A percentile compares a stretch with the other conserved stretches of the same genome.
These are phyloP conservation scores for Melampsora americana DNA, from an alignment of 1,284 basidiomycete genomes.

Conservation along the genomic window DNA sequence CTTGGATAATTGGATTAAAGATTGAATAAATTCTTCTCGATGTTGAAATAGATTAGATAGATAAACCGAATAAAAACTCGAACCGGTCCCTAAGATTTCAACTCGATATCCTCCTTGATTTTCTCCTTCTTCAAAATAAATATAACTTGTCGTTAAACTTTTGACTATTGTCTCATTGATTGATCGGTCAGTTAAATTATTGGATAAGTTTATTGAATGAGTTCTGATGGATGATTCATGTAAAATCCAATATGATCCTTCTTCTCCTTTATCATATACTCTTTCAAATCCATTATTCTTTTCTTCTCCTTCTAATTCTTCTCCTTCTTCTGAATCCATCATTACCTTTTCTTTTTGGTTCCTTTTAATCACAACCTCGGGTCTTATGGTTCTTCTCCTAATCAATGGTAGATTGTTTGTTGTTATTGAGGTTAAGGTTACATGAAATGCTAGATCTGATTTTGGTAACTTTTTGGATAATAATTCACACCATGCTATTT, in stretches of 20 bases:
- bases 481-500: constrained; percentile 35
- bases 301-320: background rate
- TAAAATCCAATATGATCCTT: constrained; percentile 8
- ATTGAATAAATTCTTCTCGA: constrained; percentile 28
- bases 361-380: background rate
- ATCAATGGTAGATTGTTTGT: constrained; percentile 9
- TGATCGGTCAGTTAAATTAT: background rate
- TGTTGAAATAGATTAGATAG: constrained; percentile 6
- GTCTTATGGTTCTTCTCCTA: background rate
- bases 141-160: constrained; percentile 17
- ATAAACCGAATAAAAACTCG: constrained; percentile 7
- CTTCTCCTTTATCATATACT: background rate
- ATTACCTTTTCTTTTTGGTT: background rate
- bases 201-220: background rate
- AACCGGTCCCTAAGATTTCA: constrained; percentile 24
- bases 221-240: constrained; percentile 24
- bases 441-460: constrained; percentile 35
- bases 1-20: constrained; percentile 9
- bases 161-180: constrained; percentile 27
- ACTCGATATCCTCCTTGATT: background rate
- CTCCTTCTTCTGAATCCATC: constrained; percentile 5
- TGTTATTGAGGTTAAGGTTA: constrained; percentile 23
- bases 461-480: constrained; percentile 7
- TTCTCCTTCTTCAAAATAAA: constrained; percentile 1
- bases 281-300: constrained; percentile 1